Evolutionary conservation across 768 basidiomycete species (phyloP).

Genomic region (Termitomyces sp.): DNA sequence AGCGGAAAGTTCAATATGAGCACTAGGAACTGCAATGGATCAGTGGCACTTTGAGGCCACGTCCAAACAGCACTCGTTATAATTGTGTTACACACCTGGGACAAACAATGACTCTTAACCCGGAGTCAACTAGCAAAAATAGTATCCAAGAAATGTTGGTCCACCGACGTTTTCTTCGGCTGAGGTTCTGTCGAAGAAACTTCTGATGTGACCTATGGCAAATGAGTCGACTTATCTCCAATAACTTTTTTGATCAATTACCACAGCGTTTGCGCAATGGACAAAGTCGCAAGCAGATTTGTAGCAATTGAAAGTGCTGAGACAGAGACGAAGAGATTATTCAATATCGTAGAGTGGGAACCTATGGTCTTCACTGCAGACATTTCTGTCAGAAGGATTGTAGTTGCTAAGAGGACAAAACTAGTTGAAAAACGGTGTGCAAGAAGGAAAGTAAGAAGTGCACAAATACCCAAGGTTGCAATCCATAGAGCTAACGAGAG

Average conservation of each 20-base stretch:
- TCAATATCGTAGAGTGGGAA: not conserved
- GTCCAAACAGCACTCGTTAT: no score
- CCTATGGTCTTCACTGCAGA: not conserved
- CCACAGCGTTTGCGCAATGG: not conserved
- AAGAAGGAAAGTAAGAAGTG: not conserved
- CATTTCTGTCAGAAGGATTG: not conserved
- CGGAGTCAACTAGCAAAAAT: not conserved
- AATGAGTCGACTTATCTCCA: not conserved
- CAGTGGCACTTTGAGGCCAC: no score
- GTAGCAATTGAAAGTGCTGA: not conserved
- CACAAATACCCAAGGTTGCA: not conserved
- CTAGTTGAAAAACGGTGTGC: no score
- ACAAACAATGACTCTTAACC: not conserved
- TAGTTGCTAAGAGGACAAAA: not conserved
- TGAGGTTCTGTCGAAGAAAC: not conserved
- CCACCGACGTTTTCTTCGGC: not conserved
- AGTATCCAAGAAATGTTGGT: not conserved
- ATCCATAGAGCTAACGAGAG: not conserved
- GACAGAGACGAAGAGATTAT: not conserved
- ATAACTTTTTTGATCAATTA: not conserved
- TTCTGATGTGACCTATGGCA: not conserved
- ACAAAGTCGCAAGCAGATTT: not conserved
- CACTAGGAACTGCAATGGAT: not conserved
- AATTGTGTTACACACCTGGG: not conserved
- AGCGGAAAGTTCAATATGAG: not conserved